Evolutionary conservation across 495 filamentous ascomycete genomes (phyloP), one percentile per base, ranked within the genome.

Genomic region (Trichoderma asperelloides): DNA sequence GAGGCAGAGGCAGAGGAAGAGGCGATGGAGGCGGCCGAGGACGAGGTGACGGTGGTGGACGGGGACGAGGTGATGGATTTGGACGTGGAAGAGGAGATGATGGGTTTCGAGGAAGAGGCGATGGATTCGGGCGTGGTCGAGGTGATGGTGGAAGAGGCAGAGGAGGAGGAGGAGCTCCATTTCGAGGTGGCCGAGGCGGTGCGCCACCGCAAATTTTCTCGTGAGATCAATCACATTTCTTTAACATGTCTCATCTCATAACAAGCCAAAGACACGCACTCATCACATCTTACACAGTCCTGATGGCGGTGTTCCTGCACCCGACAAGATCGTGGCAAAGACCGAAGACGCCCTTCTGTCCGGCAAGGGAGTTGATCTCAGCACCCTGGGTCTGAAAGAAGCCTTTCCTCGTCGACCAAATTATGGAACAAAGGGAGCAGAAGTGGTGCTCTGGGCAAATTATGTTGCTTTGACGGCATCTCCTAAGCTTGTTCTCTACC

Each of bases 381-480:
- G 47, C 18, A 51, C 47, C 2, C 47, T 51, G 18, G 47, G 60
- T 25, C 65, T 74, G 16, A 66, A 68, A 27, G 51, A 65, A 0
- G 64, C 67, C 2, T 71, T 73, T 37, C 75, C 75, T 45, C 69
- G 70, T 49, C 80, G 84, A 11, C 85, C 84, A 1, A 83, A 79
- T 2, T 84, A 80, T 70, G 84, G 84, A 2, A 84, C 79, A 0
- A 70, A 69, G 8, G 85, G 85, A 9, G 68, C 65, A 37, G 51
- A 67, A 1, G 73, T 85, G 8, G 67, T 72, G 0, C 74, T 87
- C 0, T 87, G 78, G 70, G 81, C 84, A 18, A 87, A 87, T 65
- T 85, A 85, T 65, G 75, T 86, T 66, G 71, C 80, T 0, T 49
- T 86, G 5, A 72, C 68, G 16, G 71, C 74, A 0, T 68, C 74